Evolutionary conservation across 129 eudicot species (phyloP).

Genomic region (Mikania micrantha): DNA sequence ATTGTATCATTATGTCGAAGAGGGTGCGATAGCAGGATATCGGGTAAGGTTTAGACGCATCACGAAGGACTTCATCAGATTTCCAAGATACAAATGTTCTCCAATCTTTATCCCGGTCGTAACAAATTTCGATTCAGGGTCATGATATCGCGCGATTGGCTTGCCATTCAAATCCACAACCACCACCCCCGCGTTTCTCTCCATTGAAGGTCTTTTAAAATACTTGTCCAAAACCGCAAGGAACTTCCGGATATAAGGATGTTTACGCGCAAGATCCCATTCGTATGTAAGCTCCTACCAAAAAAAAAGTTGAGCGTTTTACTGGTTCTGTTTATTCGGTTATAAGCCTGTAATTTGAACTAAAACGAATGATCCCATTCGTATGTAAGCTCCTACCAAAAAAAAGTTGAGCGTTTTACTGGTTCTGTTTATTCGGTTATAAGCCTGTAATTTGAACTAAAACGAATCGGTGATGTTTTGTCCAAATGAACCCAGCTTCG

Average conservation of each 20-base stretch:
- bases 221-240: constrained; percentile 41
- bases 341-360: not conserved
- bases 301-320: not conserved
- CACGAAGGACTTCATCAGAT: constrained; percentile 36
- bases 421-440: not conserved
- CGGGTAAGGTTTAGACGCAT: constrained; percentile 56
- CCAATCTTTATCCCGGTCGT: constrained; percentile 56
- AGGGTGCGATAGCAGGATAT: constrained; percentile 38
- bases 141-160: constrained; percentile 44
- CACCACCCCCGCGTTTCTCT: constrained; percentile 53
- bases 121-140: constrained; percentile 23
- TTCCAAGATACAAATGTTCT: constrained; percentile 61
- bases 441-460: not conserved
- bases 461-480: not conserved
- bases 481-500: not conserved
- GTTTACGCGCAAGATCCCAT: constrained; percentile 36
- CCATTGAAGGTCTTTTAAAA: constrained; percentile 26
- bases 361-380: constrained; percentile 17
- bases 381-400: constrained; percentile 33
- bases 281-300: constrained; percentile 32
- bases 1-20: constrained; percentile 6
- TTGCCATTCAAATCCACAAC: constrained; percentile 75
- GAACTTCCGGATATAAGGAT: constrained; percentile 52
- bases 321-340: not conserved
- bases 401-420: not conserved